Percentiles rank a stretch among this genome's conserved stretches.
phyloP scores from a whole-genome alignment of 2,329 filamentous ascomycete species.

The Fusarium subglutinans region DNA sequence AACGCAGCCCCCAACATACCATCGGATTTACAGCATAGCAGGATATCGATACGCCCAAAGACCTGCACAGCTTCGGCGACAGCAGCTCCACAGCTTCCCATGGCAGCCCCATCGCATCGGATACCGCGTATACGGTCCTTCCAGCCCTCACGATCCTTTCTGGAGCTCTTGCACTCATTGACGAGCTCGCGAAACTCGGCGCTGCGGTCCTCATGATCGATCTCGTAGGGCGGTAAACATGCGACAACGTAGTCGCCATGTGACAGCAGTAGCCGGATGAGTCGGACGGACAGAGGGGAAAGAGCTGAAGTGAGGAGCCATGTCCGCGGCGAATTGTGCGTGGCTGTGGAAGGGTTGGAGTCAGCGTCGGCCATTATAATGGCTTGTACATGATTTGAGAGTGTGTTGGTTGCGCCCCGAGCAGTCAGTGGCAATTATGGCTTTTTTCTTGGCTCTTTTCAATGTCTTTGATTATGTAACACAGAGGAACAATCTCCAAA shows the following conservation, averaged over 20 bases:
- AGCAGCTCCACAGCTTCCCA: slow-evolving; percentile 82
- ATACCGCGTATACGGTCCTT: slow-evolving; percentile 77
- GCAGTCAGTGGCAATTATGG: slow-evolving; percentile 1
- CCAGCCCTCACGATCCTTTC: slow-evolving; percentile 79
- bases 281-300: slow-evolving; percentile 83
- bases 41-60: slow-evolving; percentile 88
- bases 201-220: slow-evolving; percentile 79
- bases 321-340: slow-evolving; percentile 80
- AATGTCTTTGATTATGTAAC: slow-evolving; percentile 24
- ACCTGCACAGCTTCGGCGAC: slow-evolving; percentile 85
- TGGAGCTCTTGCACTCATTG: slow-evolving; percentile 70
- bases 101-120: slow-evolving; percentile 68
- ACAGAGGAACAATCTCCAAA: background rate
- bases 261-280: slow-evolving; percentile 82
- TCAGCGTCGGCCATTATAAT: slow-evolving; percentile 48
- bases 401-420: slow-evolving; percentile 10
- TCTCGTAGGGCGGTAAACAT: slow-evolving; percentile 80
- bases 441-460: slow-evolving; percentile 12
- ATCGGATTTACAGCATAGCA: slow-evolving; percentile 90
- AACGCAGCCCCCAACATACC: slow-evolving; percentile 56
- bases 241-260: slow-evolving; percentile 93
- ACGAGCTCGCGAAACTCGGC: slow-evolving; percentile 84
- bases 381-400: slow-evolving; percentile 38
- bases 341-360: slow-evolving; percentile 57
- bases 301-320: slow-evolving; percentile 93